phyloP scores from a whole-genome alignment of 2,329 filamentous ascomycete species.

The Fusarium longipes region DNA sequence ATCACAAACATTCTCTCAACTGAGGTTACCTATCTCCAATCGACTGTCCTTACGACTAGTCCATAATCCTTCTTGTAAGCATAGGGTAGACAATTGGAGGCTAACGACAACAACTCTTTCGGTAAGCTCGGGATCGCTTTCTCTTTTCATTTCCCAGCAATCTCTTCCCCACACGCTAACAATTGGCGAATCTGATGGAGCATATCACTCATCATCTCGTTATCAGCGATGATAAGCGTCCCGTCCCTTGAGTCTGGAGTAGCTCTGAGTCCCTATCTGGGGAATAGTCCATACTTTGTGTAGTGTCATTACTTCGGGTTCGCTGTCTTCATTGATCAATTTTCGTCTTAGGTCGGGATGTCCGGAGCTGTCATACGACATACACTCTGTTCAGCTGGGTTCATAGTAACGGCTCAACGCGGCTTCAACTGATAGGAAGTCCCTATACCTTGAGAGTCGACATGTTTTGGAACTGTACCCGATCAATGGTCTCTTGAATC shows the following conservation, averaged over 20 bases:
- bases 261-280: not conserved
- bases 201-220: slow-evolving; percentile 27
- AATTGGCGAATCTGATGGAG: no score
- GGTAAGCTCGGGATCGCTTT: slow-evolving; percentile 27
- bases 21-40: no score
- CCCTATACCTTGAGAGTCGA: not conserved
- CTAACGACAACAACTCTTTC: not conserved
- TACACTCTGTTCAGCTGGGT: not conserved
- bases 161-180: not conserved
- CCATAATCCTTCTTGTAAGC: no score
- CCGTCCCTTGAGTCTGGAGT: not conserved
- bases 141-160: slow-evolving; percentile 3
- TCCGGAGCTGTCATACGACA: not conserved
- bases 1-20: no score
- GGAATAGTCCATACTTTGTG: not conserved
- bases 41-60: no score
- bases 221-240: slow-evolving; percentile 30
- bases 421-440: slow-evolving; percentile 18
- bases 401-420: slow-evolving; percentile 9
- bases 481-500: not conserved
- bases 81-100: not conserved
- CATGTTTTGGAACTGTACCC: not conserved
- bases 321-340: slow-evolving; percentile 21
- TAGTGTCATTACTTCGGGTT: slow-evolving; percentile 4
- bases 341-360: not conserved